phyloP scores from a whole-genome alignment of 2,329 filamentous ascomycete species.

The Monosporascus sp. region DNA sequence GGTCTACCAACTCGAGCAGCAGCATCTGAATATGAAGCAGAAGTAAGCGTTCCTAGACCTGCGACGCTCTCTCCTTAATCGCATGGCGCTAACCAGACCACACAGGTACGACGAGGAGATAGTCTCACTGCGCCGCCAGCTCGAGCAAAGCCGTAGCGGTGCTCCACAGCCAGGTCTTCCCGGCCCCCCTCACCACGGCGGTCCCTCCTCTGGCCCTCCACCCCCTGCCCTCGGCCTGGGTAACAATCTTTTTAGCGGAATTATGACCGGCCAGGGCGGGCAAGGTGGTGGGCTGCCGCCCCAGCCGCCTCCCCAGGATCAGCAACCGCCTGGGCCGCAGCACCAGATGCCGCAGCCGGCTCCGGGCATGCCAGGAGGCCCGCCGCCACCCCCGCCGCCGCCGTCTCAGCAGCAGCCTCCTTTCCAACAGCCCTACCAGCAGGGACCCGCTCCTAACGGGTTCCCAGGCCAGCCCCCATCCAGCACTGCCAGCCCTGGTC shows the following conservation, averaged over 20 bases:
- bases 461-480: constrained; percentile 80
- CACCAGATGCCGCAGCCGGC: constrained; percentile 73
- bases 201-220: constrained; percentile 64
- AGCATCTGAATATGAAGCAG: constrained; percentile 80
- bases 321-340: constrained; percentile 42
- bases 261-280: constrained; percentile 83
- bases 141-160: constrained; percentile 67
- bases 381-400: constrained; percentile 50
- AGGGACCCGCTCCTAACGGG: constrained; percentile 55
- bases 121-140: constrained; percentile 75
- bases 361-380: constrained; percentile 50
- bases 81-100: constrained; percentile 7
- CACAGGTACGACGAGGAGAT: constrained; percentile 91
- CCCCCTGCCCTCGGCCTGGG: constrained; percentile 87
- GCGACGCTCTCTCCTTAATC: neutral
- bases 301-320: constrained; percentile 57
- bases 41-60: constrained; percentile 59
- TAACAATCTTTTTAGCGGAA: constrained; percentile 88
- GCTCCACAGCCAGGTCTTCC: constrained; percentile 54
- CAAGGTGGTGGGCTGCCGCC: constrained; percentile 82
- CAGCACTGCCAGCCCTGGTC: constrained; percentile 81
- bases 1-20: constrained; percentile 87
- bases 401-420: constrained; percentile 60
- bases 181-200: constrained; percentile 68
- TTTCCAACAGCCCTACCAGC: constrained; percentile 66